Evolutionary conservation across 352 stramenopile species (phyloP), one percentile per base, ranked within the genome.

Genomic region (Thalassiosira hispida): DNA sequence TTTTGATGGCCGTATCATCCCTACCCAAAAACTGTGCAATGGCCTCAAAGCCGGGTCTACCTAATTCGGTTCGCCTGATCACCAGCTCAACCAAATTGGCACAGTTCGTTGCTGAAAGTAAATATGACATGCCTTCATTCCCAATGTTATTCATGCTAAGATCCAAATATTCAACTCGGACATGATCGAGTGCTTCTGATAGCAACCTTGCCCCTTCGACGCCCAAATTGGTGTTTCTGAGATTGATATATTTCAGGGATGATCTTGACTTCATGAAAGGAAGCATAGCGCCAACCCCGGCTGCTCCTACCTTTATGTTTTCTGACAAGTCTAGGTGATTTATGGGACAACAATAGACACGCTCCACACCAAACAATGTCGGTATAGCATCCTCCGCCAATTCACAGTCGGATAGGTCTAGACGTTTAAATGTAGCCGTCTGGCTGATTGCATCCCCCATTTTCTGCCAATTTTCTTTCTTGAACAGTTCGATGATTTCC

Each of bases 171-270:
- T 42, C 16, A 40, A 63, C 46, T 3, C 38, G 23, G 18, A 63
- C 55, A 40, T 25, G 55, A 20, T 63, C 20, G 55, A 63, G 55
- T 12, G 55, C 55, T 9, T 63, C 20, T 40, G 55, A 63, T 3
- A 63, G 55, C 6, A 63, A 2, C n/a, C 55, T 42, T 31, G 11
- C 20, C 23, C 7, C 14, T 14, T 47, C 38, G 11, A 18, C 14
- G 4, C 14, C 14, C 11, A 47, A 18, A 14, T 47, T 47, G 7
- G 4, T 47, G 7, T 12, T 18, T 18, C 38, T 2, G 38, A 47
- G 38, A 47, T 16, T 18, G 14, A 47, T 2, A 14, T 47, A 4
- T 16, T 47, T 16, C 8, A 47, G 1, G 4, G 11, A 3, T 47
- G 38, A 2, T 18, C 7, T 18, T 16, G 11, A 47, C n/a, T 47